Percentiles rank a stretch among this genome's conserved stretches.
Conservation (phyloP, 257 asterid species). For the Orobanche coerulescens region DNA sequence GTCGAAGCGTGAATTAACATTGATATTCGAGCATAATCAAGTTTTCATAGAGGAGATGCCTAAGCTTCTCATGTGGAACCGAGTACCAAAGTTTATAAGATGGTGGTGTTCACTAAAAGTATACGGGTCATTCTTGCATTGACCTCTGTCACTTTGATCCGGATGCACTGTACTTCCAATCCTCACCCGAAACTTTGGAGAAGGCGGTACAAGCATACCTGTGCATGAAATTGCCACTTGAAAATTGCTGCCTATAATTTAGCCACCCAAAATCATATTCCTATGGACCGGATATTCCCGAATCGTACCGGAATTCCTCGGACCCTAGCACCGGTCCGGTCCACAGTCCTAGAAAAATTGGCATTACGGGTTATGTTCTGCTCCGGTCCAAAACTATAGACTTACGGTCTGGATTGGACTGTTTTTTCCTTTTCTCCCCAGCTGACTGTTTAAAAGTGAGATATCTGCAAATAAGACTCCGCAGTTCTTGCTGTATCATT, state of each 20-base stretch:
- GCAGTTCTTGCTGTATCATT: no score
- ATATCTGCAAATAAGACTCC: no score
- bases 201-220: not conserved
- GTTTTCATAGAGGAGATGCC: constrained; percentile 15
- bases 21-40: constrained; percentile 10
- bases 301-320: no score
- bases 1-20: constrained; percentile 7
- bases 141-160: constrained; percentile 4
- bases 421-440: no score
- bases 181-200: not conserved
- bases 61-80: constrained; percentile 17
- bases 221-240: not conserved
- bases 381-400: no score
- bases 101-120: constrained; percentile 15
- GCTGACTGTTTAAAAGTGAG: no score
- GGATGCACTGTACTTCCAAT: not conserved
- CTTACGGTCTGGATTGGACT: no score
- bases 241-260: not conserved
- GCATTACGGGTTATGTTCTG: no score
- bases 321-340: no score
- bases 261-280: not conserved
- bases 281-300: no score
- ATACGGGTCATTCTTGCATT: not conserved
- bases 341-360: no score
- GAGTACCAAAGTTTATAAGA: constrained; percentile 14